Evolutionary conservation across 108 stramenopile species (phyloP), one percentile per base, ranked within the genome.

Genomic region (Nannochloropsis salina): DNA sequence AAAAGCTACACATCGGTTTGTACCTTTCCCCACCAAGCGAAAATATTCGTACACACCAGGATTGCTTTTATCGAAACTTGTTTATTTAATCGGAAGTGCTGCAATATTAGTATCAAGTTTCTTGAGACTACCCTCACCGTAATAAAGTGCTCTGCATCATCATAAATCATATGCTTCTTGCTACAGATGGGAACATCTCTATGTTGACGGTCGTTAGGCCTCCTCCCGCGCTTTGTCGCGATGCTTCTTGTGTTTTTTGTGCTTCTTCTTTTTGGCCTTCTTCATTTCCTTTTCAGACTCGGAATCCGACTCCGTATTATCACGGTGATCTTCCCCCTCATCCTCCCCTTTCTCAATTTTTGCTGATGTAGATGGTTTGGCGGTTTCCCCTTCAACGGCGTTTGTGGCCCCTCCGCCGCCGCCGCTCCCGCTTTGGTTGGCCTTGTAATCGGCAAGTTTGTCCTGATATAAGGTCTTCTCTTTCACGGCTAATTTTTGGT

Each of bases 221-320:
- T 51, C 47, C n/a, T 74, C 61, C 8, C 61, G 61, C 20, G 61
- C n/a, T n/a, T 74, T 74, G 61, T 74, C 61, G 6, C n/a, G 61
- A n/a, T 74, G 61, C 61, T 74, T 74, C 61, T 74, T 74, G 61
- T 74, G 61, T n/a, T 74, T 74, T n/a, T 74, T 74, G 61, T 74
- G 61, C n/a, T 74, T 74, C 61, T 74, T 74, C 61, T 74, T 74
- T n/a, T 74, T 74, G 61, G 61, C 15, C 61, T 74, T 74, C 2
- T 74, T 74, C 61, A 74, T n/a, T n/a, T 74, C 61, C 8, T 74
- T 74, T n/a, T 74, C 61, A 15, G 15, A 15, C n/a, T 15, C 15
- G 3, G 61, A 6, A n/a, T 74, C 61, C n/a, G 61, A 74, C 61
- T 74, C 61, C n/a, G 61, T 74, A 31, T 31, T 31, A 31, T 31